A percentile compares a stretch with the other conserved stretches of the same genome.
Evolutionary conservation across 2,329 filamentous ascomycete genomes (phyloP).

Genomic region (Phaeosphaeriaceae sp.): DNA sequence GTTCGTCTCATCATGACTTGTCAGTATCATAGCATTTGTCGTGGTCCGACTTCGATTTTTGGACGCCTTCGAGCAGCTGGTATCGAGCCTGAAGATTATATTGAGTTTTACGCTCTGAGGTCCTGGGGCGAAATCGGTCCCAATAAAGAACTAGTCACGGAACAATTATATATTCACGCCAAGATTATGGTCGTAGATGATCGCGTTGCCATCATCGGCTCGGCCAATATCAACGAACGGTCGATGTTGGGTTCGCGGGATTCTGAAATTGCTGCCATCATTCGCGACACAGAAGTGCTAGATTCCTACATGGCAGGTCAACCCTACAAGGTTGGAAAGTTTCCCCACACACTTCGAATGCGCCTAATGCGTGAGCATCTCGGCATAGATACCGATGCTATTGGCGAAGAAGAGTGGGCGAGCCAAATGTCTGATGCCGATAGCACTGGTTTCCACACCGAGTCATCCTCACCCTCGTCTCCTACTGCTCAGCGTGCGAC

Average conservation of each 20-base stretch:
- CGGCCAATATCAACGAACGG: conserved; percentile 97
- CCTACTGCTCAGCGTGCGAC: conserved; percentile 43
- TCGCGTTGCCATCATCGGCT: conserved; percentile 89
- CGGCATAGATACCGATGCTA: conserved; percentile 91
- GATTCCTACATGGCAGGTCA: conserved; percentile 89
- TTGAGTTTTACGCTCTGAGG: conserved; percentile 90
- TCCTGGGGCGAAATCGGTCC: conserved; percentile 91
- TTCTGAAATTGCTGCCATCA: conserved; percentile 87
- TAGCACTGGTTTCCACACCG: conserved; percentile 64
- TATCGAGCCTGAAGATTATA: conserved; percentile 94
- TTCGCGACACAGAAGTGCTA: conserved; percentile 92
- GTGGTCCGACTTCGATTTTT: conserved; percentile 91
- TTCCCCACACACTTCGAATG: conserved; percentile 90
- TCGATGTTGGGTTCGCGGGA: conserved; percentile 93
- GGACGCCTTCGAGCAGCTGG: conserved; percentile 77
- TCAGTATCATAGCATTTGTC: conserved; percentile 94
- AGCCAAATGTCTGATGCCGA: conserved; percentile 62
- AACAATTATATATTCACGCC: conserved; percentile 97
- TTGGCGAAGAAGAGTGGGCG: conserved; percentile 53
- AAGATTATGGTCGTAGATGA: conserved; percentile 98
- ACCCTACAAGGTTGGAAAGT: conserved; percentile 88
- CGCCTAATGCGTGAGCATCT: conserved; percentile 96
- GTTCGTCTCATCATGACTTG: conserved; percentile 96
- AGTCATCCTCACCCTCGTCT: conserved; percentile 43
- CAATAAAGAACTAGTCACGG: conserved; percentile 83